phyloP scores from a whole-genome alignment of 2,329 filamentous ascomycete genomes.

The Rhynchosporium agropyri region DNA sequence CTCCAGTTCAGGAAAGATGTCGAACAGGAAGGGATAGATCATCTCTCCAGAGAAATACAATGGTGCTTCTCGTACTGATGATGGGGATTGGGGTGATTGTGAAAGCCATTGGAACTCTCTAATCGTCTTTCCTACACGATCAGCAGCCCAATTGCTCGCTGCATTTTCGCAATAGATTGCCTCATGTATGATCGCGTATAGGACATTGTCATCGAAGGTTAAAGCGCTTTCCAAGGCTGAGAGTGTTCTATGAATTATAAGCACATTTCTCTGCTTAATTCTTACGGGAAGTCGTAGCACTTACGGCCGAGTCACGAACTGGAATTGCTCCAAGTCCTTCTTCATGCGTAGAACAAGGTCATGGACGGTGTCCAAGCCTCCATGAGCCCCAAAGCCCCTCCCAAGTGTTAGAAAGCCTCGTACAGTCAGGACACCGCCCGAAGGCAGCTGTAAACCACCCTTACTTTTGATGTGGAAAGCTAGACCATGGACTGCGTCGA shows the following conservation, averaged over 20 bases:
- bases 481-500: conserved; percentile 61
- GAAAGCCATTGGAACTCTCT: conserved; percentile 50
- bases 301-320: conserved; percentile 68
- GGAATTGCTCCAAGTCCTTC: conserved; percentile 74
- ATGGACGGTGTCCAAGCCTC: conserved; percentile 76
- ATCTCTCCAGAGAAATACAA: conserved; percentile 90
- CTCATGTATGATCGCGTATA: conserved; percentile 89
- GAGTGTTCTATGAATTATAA: conserved; percentile 52
- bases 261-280: background rate
- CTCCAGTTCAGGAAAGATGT: conserved; percentile 76
- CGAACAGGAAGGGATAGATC: conserved; percentile 85
- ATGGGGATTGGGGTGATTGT: conserved; percentile 37
- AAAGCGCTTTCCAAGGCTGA: conserved; percentile 67
- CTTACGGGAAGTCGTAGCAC: background rate
- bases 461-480: conserved; percentile 58
- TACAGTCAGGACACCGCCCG: conserved; percentile 72
- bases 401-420: conserved; percentile 77
- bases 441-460: conserved; percentile 64
- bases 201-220: conserved; percentile 73
- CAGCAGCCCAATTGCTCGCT: conserved; percentile 75
- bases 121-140: conserved; percentile 58
- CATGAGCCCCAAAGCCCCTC: conserved; percentile 76
- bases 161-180: conserved; percentile 76
- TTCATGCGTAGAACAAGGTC: conserved; percentile 70
- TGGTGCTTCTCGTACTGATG: conserved; percentile 50